phyloP scores from a whole-genome alignment of 768 basidiomycete species.

The Megacollybia marginata region DNA sequence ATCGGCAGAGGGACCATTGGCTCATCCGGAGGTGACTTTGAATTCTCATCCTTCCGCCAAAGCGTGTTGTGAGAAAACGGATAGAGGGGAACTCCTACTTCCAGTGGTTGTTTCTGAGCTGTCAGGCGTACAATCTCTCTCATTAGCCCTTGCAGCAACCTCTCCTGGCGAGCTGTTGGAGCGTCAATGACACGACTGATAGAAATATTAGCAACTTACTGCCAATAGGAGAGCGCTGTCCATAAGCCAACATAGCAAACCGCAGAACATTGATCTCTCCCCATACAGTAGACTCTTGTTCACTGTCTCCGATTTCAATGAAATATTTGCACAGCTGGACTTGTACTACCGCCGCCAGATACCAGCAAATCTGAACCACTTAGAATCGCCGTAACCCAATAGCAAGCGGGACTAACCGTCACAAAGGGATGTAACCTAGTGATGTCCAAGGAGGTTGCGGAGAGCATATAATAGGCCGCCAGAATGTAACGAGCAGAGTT shows the following conservation, averaged over 20 bases:
- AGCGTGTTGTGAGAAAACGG: slow-evolving; percentile 68
- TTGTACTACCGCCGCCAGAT: slow-evolving; percentile 81
- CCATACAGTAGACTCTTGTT: slow-evolving; percentile 74
- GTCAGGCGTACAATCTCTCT: slow-evolving; percentile 79
- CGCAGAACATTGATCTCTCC: slow-evolving; percentile 81
- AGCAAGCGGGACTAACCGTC: slow-evolving; percentile 40
- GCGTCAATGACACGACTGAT: neutral
- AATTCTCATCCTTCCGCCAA: slow-evolving; percentile 43
- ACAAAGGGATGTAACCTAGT: slow-evolving; percentile 77
- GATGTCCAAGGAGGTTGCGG: slow-evolving; percentile 78
- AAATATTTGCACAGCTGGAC: slow-evolving; percentile 82
- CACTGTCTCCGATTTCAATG: slow-evolving; percentile 72
- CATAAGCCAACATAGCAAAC: slow-evolving; percentile 80
- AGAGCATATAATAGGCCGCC: slow-evolving; percentile 66
- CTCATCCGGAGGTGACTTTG: slow-evolving; percentile 17
- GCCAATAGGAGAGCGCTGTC: slow-evolving; percentile 73
- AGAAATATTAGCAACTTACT: slow-evolving; percentile 37
- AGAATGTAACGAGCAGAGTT: slow-evolving; percentile 71
- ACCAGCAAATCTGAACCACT: slow-evolving; percentile 72
- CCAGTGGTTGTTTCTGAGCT: slow-evolving; percentile 69
- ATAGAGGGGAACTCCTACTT: slow-evolving; percentile 75
- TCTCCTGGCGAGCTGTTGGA: slow-evolving; percentile 69
- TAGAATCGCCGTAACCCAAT: slow-evolving; percentile 1
- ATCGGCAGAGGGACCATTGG: slow-evolving; percentile 29
- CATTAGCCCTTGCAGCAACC: slow-evolving; percentile 77